phyloP scores from a whole-genome alignment of 2,329 filamentous ascomycete species.

The Pseudovirgaria hyperparasitica region DNA sequence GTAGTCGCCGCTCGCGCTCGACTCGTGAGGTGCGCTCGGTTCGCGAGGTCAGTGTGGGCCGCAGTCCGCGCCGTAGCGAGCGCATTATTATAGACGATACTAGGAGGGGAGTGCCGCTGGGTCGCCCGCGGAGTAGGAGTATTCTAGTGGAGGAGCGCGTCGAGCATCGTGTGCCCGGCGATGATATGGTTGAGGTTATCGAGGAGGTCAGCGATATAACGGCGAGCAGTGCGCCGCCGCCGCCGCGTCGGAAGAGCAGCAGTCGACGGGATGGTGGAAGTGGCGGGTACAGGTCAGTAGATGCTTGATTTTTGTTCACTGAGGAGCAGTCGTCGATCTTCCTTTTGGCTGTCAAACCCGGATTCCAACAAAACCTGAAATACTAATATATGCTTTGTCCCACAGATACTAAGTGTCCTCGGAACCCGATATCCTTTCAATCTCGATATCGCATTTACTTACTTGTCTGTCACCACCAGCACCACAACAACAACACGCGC shows the following conservation, averaged over 20 bases:
- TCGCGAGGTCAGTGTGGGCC: conserved; percentile 25
- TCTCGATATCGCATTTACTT: no score
- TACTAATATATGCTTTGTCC: no score
- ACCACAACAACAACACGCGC: no score
- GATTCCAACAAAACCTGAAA: no score
- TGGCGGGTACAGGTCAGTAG: conserved; percentile 37
- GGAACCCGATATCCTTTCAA: no score
- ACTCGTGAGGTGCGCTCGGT: conserved; percentile 19
- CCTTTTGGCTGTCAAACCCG: no score
- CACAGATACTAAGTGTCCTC: no score
- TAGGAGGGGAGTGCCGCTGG: conserved; percentile 11
- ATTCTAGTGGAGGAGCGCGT: conserved; percentile 32
- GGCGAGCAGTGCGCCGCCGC: no score
- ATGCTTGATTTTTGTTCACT: no score
- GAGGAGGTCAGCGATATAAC: conserved; percentile 39
- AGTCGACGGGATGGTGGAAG: conserved; percentile 25
- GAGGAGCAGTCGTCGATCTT: no score
- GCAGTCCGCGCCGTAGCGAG: conserved; percentile 22
- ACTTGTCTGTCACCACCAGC: no score
- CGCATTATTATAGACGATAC: conserved; percentile 26
- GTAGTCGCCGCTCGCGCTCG: no score
- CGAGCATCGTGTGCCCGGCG: conserved; percentile 28
- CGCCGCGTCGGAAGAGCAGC: conserved; percentile 23
- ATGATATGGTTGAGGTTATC: conserved; percentile 46
- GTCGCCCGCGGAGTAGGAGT: conserved; percentile 17